These are phyloP conservation scores for Psilocybe cubensis DNA, from an alignment of 768 basidiomycete genomes.

Conservation along the genomic window DNA sequence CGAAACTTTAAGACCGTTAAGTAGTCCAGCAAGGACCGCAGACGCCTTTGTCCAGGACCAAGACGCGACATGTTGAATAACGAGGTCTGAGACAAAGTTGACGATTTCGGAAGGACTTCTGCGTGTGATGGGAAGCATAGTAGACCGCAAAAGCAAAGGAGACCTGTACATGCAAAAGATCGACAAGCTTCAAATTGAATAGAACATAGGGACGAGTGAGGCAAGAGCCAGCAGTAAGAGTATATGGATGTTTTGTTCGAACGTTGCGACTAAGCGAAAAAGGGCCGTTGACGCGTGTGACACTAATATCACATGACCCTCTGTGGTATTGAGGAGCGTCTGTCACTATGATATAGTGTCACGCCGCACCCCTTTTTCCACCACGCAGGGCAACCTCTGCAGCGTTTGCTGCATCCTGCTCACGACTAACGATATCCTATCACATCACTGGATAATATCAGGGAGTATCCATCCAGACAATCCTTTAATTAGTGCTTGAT, in stretches of 20 bases:
- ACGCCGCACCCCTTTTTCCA: conserved; percentile 22
- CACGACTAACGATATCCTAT: conserved; percentile 13
- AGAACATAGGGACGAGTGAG: not conserved
- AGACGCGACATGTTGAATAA: conserved; percentile 3
- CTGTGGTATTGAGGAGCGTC: conserved; percentile 12
- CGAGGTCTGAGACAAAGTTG: conserved; percentile 1
- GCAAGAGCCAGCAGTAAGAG: not conserved
- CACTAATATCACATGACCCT: conserved; percentile 24
- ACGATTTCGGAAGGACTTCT: conserved; percentile 1
- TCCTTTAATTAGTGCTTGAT: conserved; percentile 22
- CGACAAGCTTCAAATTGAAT: not conserved
- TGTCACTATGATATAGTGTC: conserved; percentile 28
- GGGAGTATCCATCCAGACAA: conserved; percentile 12
- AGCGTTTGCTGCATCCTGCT: conserved; percentile 16
- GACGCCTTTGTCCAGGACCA: conserved; percentile 8
- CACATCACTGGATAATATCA: conserved; percentile 18
- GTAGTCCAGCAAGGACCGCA: conserved; percentile 11
- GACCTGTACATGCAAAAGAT: not conserved
- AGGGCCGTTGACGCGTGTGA: conserved; percentile 13
- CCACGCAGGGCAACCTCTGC: conserved; percentile 22
- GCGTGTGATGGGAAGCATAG: not conserved
- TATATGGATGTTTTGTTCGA: too few species aligned
- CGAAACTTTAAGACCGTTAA: conserved; percentile 9
- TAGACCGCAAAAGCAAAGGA: conserved; percentile 3
- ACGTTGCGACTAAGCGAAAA: not conserved